These are phyloP conservation scores for Aspergillus bridgeri DNA, from an alignment of 495 filamentous ascomycete species.

Conservation along the genomic window DNA sequence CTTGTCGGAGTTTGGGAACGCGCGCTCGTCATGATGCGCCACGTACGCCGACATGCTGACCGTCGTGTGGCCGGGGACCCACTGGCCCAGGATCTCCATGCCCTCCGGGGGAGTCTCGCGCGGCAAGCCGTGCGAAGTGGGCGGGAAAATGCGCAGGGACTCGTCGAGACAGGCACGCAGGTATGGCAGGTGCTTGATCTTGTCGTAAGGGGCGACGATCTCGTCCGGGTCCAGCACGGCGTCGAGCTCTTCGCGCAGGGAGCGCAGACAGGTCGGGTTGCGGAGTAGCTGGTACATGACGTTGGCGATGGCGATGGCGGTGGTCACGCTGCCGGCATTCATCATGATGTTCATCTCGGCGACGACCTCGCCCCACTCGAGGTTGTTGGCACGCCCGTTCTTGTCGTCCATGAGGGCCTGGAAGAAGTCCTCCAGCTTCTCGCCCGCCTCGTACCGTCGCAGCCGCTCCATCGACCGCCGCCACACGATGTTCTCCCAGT, in stretches of 20 bases:
- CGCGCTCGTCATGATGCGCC: conserved; percentile 27
- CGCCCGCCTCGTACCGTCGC: conserved; percentile 44
- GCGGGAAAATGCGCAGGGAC: conserved; percentile 42
- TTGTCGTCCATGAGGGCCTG: conserved; percentile 53
- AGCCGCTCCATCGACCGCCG: conserved; percentile 34
- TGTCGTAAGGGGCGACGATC: conserved; percentile 41
- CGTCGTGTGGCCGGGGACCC: conserved; percentile 34
- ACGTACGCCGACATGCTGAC: conserved; percentile 33
- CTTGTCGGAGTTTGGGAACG: conserved; percentile 29
- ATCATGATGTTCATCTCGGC: conserved; percentile 41
- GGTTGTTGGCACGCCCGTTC: conserved; percentile 36
- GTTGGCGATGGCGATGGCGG: conserved; percentile 49
- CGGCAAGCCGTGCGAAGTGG: conserved; percentile 33
- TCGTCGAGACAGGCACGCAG: conserved; percentile 48
- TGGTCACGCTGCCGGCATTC: conserved; percentile 56
- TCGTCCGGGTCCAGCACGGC: conserved; percentile 35
- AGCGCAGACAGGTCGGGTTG: conserved; percentile 46
- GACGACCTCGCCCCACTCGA: conserved; percentile 33
- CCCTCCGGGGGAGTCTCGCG: conserved; percentile 38
- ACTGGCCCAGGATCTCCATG: conserved; percentile 34
- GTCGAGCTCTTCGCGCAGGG: conserved; percentile 58
- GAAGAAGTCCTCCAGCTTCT: conserved; percentile 57
- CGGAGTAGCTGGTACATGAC: conserved; percentile 55
- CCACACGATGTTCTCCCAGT: conserved; percentile 44
- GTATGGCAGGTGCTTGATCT: conserved; percentile 40